These are phyloP conservation scores for Dendrobium huoshanense DNA, from an alignment of 106 monocot genomes.

Conservation along the genomic window DNA sequence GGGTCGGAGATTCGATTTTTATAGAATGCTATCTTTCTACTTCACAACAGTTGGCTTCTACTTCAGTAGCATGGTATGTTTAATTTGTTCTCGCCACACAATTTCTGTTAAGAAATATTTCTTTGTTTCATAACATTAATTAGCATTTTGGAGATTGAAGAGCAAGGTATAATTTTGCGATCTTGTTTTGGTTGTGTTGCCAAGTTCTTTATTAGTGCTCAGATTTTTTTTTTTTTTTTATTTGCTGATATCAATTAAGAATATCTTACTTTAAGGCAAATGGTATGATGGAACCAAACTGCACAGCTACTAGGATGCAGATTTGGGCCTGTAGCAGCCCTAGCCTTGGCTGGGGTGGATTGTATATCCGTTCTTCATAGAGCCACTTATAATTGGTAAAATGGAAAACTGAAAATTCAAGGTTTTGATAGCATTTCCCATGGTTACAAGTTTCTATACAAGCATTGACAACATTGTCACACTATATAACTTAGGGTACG, in stretches of 20 bases:
- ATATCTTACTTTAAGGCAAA: too few species aligned
- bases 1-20: conserved; percentile 94
- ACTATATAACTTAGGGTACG: too few species aligned
- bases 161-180: not conserved
- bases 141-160: not conserved
- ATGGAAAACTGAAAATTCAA: not conserved
- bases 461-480: not conserved
- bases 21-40: conserved; percentile 89
- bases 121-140: not conserved
- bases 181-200: too few species aligned
- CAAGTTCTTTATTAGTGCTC: too few species aligned
- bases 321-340: not conserved
- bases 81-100: not conserved
- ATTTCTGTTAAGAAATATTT: not conserved
- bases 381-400: not conserved
- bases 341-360: not conserved
- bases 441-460: not conserved
- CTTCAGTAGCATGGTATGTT: conserved; percentile 88
- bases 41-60: conserved; percentile 97
- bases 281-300: too few species aligned
- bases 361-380: not conserved
- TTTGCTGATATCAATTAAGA: too few species aligned
- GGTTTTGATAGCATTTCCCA: not conserved
- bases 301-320: not conserved
- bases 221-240: too few species aligned